Conservation (phyloP, 139 green algal genomes). For the Chlamydomonas schloesseri region DNA sequence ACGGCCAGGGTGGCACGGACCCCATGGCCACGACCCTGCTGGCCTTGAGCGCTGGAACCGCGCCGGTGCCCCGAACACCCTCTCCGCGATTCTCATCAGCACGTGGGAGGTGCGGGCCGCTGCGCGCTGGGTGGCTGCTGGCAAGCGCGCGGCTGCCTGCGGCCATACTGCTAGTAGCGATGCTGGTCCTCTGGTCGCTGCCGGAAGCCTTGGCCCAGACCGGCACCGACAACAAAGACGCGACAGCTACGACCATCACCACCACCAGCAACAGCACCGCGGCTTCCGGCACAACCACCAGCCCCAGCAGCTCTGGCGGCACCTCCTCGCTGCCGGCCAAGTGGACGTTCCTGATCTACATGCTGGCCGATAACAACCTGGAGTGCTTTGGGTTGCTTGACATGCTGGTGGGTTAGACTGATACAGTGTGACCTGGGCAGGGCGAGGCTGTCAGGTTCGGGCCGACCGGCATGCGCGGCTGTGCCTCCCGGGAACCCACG, state of each 20-base stretch:
- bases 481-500: too few species aligned
- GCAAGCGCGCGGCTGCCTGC: too few species aligned
- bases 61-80: too few species aligned
- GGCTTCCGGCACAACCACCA: not conserved
- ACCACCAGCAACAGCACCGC: not conserved
- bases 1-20: too few species aligned
- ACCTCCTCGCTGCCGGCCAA: slow-evolving; percentile 18
- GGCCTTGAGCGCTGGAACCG: too few species aligned
- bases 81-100: too few species aligned
- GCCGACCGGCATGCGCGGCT: too few species aligned
- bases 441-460: too few species aligned
- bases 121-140: too few species aligned
- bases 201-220: not conserved
- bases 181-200: not conserved
- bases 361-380: slow-evolving; percentile 65
- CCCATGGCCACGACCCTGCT: too few species aligned
- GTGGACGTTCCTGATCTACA: slow-evolving; percentile 63
- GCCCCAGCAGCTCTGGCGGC: not conserved
- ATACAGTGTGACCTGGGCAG: too few species aligned
- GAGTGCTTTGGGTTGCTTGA: slow-evolving; percentile 51
- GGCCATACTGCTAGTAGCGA: not conserved
- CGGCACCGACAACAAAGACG: not conserved
- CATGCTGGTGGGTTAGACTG: not conserved
- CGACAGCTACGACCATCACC: not conserved
- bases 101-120: too few species aligned